A percentile compares a stretch with the other conserved stretches of the same genome.
These are phyloP conservation scores for Globisporangium perplexum DNA, from an alignment of 352 stramenopile genomes.

Conservation along the genomic window DNA sequence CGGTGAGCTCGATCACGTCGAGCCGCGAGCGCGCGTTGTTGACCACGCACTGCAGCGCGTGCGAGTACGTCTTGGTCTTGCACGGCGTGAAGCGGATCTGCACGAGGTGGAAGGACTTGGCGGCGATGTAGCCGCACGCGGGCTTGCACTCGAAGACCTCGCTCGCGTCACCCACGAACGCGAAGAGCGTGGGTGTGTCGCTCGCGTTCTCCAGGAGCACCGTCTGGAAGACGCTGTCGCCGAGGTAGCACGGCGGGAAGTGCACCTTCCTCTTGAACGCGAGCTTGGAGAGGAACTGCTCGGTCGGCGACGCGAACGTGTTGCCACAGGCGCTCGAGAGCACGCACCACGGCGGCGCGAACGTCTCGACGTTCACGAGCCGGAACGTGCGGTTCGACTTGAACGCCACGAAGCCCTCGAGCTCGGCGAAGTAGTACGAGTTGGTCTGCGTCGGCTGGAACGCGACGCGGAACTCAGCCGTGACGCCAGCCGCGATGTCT, in stretches of 20 bases:
- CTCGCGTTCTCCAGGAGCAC: constrained; percentile 82
- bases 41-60: constrained; percentile 62
- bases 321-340: constrained; percentile 73
- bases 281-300: constrained; percentile 90
- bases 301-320: constrained; percentile 73
- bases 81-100: constrained; percentile 70
- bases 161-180: constrained; percentile 57
- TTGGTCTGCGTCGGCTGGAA: constrained; percentile 79
- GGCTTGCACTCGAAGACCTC: constrained; percentile 73
- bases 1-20: constrained; percentile 50
- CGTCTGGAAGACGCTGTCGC: constrained; percentile 88
- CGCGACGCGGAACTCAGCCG: constrained; percentile 71
- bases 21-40: constrained; percentile 54
- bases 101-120: constrained; percentile 80
- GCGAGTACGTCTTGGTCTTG: constrained; percentile 32
- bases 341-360: constrained; percentile 89
- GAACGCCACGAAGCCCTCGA: constrained; percentile 87
- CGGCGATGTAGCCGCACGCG: constrained; percentile 50
- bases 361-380: constrained; percentile 89
- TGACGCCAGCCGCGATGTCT: constrained; percentile 78
- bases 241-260: constrained; percentile 87
- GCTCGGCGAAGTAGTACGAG: constrained; percentile 87
- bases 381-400: constrained; percentile 93
- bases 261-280: constrained; percentile 46
- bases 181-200: constrained; percentile 87